These are phyloP conservation scores for Colletotrichum sp. DNA, from an alignment of 2,329 filamentous ascomycete genomes.

Conservation along the genomic window DNA sequence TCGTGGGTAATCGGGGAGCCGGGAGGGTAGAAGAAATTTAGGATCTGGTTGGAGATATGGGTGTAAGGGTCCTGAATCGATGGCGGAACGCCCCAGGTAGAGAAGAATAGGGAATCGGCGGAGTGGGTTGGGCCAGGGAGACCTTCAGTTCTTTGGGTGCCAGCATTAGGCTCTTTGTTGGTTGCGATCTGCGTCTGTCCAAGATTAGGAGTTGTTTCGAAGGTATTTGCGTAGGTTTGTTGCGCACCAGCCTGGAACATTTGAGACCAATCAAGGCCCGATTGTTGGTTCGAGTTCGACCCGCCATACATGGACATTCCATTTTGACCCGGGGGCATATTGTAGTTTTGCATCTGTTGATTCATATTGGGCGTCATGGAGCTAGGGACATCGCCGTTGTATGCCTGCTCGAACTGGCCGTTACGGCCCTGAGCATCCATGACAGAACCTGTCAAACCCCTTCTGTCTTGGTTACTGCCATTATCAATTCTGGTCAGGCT, in stretches of 20 bases:
- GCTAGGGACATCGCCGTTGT: conserved; percentile 62
- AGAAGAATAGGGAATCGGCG: conserved; percentile 51
- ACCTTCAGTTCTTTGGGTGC: conserved; percentile 53
- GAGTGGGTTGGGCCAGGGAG: conserved; percentile 42
- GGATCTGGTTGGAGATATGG: conserved; percentile 60
- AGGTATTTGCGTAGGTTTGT: conserved; percentile 67
- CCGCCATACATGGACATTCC: conserved; percentile 68
- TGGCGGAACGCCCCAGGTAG: conserved; percentile 53
- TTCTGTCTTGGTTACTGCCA: conserved; percentile 60
- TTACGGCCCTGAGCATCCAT: conserved; percentile 51
- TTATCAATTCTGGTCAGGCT: conserved; percentile 65
- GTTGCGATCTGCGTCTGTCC: conserved; percentile 72
- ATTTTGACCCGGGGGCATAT: conserved; percentile 66
- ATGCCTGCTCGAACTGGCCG: conserved; percentile 55
- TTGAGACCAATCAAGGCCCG: conserved; percentile 75
- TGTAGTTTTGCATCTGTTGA: conserved; percentile 69
- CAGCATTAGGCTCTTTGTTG: conserved; percentile 69
- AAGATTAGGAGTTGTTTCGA: conserved; percentile 66
- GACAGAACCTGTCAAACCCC: conserved; percentile 59
- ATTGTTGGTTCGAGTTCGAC: conserved; percentile 66
- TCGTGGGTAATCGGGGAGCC: conserved; percentile 61
- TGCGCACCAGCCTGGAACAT: conserved; percentile 79
- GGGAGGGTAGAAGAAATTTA: conserved; percentile 62
- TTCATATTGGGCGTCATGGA: conserved; percentile 68
- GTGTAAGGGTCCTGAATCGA: conserved; percentile 56